Evolutionary conservation across 179 eudicot genomes (phyloP).

Genomic region (Vitellaria paradoxa): DNA sequence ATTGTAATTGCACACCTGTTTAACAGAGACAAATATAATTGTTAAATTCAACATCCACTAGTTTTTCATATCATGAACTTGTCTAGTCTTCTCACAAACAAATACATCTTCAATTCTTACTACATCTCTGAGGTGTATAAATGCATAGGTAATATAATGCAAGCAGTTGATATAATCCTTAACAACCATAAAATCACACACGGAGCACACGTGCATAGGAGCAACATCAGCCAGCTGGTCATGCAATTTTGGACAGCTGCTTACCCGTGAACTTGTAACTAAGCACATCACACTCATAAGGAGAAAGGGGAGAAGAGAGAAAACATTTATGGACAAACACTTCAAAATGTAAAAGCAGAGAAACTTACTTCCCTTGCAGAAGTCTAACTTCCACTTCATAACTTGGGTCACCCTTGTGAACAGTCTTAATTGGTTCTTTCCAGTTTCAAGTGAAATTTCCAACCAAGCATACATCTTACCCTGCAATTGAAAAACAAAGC

Average conservation of each 20-base stretch:
- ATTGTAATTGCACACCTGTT: background rate
- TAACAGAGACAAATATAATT: background rate
- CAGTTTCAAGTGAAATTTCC: slow-evolving; percentile 58
- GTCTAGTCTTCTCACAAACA: slow-evolving; percentile 92
- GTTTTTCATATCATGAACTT: slow-evolving; percentile 69
- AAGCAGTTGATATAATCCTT: background rate
- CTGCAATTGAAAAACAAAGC: slow-evolving; percentile 28
- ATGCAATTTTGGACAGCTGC: background rate
- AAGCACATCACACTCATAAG: background rate
- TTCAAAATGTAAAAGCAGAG: slow-evolving; percentile 18
- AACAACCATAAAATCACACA: background rate
- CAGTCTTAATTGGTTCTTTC: slow-evolving; percentile 85
- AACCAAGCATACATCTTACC: slow-evolving; percentile 65
- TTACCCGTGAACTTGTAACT: background rate
- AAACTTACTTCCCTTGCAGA: slow-evolving; percentile 37
- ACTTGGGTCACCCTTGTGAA: slow-evolving; percentile 88
- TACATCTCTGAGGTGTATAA: background rate
- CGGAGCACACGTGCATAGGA: background rate
- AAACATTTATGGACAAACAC: no score
- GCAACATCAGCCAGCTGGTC: background rate
- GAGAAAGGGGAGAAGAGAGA: no score
- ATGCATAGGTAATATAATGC: background rate
- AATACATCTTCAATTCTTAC: slow-evolving; percentile 62
- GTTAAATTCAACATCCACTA: background rate
- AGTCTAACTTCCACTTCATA: slow-evolving; percentile 85